phyloP scores from a whole-genome alignment of 2,329 filamentous ascomycete genomes.

The Cercospora berteroae region DNA sequence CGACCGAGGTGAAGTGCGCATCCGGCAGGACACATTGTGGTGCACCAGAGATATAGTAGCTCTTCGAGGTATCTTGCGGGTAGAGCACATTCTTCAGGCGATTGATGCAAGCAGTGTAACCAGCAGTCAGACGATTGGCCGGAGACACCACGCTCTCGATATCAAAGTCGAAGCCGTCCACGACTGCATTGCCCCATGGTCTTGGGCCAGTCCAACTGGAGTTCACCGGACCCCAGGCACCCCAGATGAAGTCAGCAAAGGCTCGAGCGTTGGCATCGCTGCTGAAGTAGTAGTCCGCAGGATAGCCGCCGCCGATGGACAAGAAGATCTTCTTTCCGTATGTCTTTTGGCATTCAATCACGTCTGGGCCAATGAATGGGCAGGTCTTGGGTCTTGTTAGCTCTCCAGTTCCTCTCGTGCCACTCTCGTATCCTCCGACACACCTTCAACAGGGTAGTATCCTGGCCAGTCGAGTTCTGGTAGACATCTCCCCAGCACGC shows the following conservation, averaged over 20 bases:
- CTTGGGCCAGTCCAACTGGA: constrained; percentile 36
- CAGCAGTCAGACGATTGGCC: constrained; percentile 36
- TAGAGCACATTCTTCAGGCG: constrained; percentile 46
- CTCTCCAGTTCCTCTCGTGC: neutral
- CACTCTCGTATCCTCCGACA: neutral
- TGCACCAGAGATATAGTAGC: constrained; percentile 52
- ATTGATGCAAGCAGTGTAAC: constrained; percentile 47
- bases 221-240: constrained; percentile 42
- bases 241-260: constrained; percentile 48
- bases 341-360: constrained; percentile 45
- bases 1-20: constrained; percentile 40
- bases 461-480: constrained; percentile 17
- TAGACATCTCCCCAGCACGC: constrained; percentile 20
- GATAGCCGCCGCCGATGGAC: constrained; percentile 46
- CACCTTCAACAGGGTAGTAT: constrained; percentile 12
- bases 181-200: constrained; percentile 49
- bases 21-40: constrained; percentile 51
- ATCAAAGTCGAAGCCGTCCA: constrained; percentile 56
- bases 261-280: constrained; percentile 42
- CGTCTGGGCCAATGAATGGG: constrained; percentile 40
- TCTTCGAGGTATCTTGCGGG: constrained; percentile 35
- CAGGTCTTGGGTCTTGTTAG: constrained; percentile 11
- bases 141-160: constrained; percentile 42
- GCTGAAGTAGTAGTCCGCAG: constrained; percentile 45
- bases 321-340: constrained; percentile 49